A percentile compares a stretch with the other conserved stretches of the same genome.
Conservation (phyloP, 345 rosid genomes). For the Euclidium syriacum region DNA sequence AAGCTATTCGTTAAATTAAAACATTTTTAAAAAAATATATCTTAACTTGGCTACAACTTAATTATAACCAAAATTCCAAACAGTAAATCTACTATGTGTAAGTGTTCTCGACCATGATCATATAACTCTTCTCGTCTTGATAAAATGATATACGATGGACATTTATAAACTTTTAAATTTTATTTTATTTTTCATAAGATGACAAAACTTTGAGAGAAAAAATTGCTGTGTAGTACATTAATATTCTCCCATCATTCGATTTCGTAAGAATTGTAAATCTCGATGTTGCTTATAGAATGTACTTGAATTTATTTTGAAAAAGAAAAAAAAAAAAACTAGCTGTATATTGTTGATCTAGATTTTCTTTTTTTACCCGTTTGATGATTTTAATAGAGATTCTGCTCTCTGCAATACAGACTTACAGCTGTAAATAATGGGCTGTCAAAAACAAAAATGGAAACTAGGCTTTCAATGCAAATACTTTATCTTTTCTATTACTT, state of each 20-base stretch:
- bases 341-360: slow-evolving; percentile 17
- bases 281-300: slow-evolving; percentile 19
- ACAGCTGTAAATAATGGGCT: slow-evolving; percentile 15
- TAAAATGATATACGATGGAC: neutral
- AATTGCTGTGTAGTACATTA: slow-evolving; percentile 8
- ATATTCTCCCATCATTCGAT: slow-evolving; percentile 27
- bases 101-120: neutral
- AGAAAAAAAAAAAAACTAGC: no score
- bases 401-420: neutral
- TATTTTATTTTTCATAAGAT: neutral
- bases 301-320: slow-evolving; percentile 22
- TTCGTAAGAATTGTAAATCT: slow-evolving; percentile 20
- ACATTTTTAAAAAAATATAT: neutral
- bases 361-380: slow-evolving; percentile 2
- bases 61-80: no score
- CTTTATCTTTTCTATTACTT: neutral
- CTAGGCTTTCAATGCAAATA: neutral
- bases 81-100: no score
- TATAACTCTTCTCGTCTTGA: neutral
- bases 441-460: neutral
- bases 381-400: slow-evolving; percentile 1
- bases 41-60: slow-evolving; percentile 1
- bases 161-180: neutral
- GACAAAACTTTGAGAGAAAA: slow-evolving; percentile 13
- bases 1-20: neutral